A percentile compares a stretch with the other conserved stretches of the same genome.
Evolutionary conservation across 2,329 filamentous ascomycete species (phyloP).

Genomic region (Teratosphaeria viscida): DNA sequence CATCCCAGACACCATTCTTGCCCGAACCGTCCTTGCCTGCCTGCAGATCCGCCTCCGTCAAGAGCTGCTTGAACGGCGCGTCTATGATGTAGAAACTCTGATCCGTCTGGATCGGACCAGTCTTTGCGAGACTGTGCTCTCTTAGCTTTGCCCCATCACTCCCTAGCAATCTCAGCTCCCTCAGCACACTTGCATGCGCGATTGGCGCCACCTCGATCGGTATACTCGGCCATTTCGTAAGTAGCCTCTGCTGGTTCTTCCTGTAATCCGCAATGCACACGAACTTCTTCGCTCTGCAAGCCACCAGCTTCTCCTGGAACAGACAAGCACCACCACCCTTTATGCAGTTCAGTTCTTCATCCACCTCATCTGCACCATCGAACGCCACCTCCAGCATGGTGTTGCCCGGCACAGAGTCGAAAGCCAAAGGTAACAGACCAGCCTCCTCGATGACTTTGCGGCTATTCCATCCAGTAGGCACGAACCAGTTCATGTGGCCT

Average conservation of each 20-base stretch:
- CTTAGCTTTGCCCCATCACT: slow-evolving; percentile 61
- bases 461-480: slow-evolving; percentile 86
- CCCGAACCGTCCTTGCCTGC: slow-evolving; percentile 33
- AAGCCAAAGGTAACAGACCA: slow-evolving; percentile 64
- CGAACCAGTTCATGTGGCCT: slow-evolving; percentile 62
- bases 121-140: slow-evolving; percentile 63
- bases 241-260: slow-evolving; percentile 70
- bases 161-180: slow-evolving; percentile 62
- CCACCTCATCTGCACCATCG: slow-evolving; percentile 94
- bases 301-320: slow-evolving; percentile 95
- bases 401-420: slow-evolving; percentile 60
- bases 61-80: slow-evolving; percentile 67
- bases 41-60: slow-evolving; percentile 49
- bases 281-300: slow-evolving; percentile 40
- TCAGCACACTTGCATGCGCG: slow-evolving; percentile 66
- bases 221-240: slow-evolving; percentile 68
- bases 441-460: slow-evolving; percentile 74
- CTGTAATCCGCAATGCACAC: slow-evolving; percentile 58
- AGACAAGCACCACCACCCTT: slow-evolving; percentile 96
- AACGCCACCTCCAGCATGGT: slow-evolving; percentile 76
- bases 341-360: slow-evolving; percentile 89
- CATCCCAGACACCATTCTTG: slow-evolving; percentile 60
- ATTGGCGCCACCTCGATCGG: slow-evolving; percentile 91
- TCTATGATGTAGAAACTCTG: slow-evolving; percentile 87
- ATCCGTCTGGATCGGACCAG: slow-evolving; percentile 74